These are phyloP conservation scores for Lachancea sp. DNA, from an alignment of 805 yeast species.

Conservation along the genomic window DNA sequence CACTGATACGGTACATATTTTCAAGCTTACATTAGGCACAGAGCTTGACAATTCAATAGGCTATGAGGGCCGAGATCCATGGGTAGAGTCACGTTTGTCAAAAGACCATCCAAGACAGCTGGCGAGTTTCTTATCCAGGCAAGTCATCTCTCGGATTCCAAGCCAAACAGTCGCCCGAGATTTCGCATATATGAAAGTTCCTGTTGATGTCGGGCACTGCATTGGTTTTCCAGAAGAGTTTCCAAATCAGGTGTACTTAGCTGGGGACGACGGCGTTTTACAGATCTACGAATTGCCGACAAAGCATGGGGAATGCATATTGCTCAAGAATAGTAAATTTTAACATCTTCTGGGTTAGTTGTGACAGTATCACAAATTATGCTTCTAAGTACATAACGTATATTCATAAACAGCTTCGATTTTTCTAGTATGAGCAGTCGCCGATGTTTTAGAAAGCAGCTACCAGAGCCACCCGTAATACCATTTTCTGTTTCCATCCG, in stretches of 20 bases:
- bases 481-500: conserved; percentile 9
- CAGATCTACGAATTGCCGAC: conserved; percentile 26
- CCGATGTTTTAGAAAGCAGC: background rate
- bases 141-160: conserved; percentile 25
- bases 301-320: conserved; percentile 25
- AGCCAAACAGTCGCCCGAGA: conserved; percentile 27
- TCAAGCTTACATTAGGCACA: conserved; percentile 48
- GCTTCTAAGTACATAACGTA: background rate
- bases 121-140: conserved; percentile 21
- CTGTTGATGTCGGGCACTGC: conserved; percentile 17
- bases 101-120: conserved; percentile 21
- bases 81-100: conserved; percentile 4
- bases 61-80: conserved; percentile 1
- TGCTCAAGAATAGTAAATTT: conserved; percentile 22
- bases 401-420: background rate
- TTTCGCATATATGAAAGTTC: conserved; percentile 25
- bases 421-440: background rate
- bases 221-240: conserved; percentile 31
- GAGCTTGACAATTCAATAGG: conserved; percentile 1
- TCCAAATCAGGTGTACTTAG: conserved; percentile 25
- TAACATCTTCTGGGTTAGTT: background rate
- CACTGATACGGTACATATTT: conserved; percentile 85
- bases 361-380: too few relatives aligned
- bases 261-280: conserved; percentile 27
- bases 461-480: conserved; percentile 16